Percentiles rank a stretch among this genome's conserved stretches.
phyloP scores from a whole-genome alignment of 2,329 filamentous ascomycete species.

The Diaporthe caulivora region DNA sequence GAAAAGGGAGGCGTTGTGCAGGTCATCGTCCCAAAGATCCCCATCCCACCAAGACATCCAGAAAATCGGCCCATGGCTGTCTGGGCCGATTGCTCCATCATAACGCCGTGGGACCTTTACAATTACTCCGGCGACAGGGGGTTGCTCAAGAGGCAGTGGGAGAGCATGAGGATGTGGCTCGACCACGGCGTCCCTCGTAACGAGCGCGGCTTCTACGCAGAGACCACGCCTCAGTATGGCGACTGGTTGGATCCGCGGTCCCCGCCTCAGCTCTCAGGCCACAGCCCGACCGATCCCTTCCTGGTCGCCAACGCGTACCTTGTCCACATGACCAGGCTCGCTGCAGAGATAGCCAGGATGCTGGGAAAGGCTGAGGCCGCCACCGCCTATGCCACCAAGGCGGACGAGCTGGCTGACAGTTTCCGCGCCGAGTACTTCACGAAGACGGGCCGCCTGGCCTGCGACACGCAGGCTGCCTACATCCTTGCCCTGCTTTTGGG shows the following conservation, averaged over 20 bases:
- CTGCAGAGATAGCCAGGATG: slow-evolving; percentile 44
- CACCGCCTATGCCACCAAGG: slow-evolving; percentile 42
- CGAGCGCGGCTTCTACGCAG: slow-evolving; percentile 51
- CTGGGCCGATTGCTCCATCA: slow-evolving; percentile 50
- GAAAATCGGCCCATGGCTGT: slow-evolving; percentile 46
- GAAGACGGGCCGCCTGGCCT: slow-evolving; percentile 40
- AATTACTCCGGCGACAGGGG: slow-evolving; percentile 45
- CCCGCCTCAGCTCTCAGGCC: slow-evolving; percentile 49
- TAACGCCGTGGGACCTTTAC: slow-evolving; percentile 49
- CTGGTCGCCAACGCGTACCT: slow-evolving; percentile 55
- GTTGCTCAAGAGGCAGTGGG: slow-evolving; percentile 46
- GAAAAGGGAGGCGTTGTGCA: slow-evolving; percentile 52
- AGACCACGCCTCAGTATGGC: slow-evolving; percentile 48
- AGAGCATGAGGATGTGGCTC: slow-evolving; percentile 48
- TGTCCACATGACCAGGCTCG: slow-evolving; percentile 48
- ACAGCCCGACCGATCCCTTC: slow-evolving; percentile 48
- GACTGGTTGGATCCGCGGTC: slow-evolving; percentile 57
- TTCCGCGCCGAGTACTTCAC: slow-evolving; percentile 48
- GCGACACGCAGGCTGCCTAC: slow-evolving; percentile 47
- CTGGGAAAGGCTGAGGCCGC: slow-evolving; percentile 43
- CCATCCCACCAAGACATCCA: slow-evolving; percentile 40
- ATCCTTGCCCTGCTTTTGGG: slow-evolving; percentile 41
- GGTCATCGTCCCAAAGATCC: slow-evolving; percentile 48
- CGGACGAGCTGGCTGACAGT: slow-evolving; percentile 37
- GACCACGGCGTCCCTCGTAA: slow-evolving; percentile 46